Base-by-base conservation (phyloP, 345 rosid genomes). In the Ceriops decandra region DNA sequence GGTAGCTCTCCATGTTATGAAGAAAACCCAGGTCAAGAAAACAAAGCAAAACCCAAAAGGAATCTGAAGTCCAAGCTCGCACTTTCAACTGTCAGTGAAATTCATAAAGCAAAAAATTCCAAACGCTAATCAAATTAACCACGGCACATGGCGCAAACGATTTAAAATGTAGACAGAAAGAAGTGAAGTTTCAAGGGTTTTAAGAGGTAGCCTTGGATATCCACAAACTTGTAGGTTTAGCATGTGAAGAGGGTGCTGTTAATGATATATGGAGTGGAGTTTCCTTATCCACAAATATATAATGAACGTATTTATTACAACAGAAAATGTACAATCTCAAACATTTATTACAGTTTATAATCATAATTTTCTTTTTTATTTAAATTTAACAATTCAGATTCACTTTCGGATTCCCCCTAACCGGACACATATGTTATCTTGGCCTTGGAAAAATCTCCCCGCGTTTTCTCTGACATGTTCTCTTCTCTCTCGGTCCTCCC, bases 1-100 rank as follows among this genome's bases (percentile, higher is more conserved):
- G 80, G 75, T 76, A 85, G 56, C 51, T 60, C 57, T 86, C 96
- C 96, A 88, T 92, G 6, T 47, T 16, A 7, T 20, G 47, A 53
- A 22, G 0, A 22, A 69, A 59, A 5, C 17, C 8, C n/a, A 28
- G 20, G 7, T 16, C 6, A n/a, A 63, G 19, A 30, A 32, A 57
- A 36, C 62, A 60, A 61, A 59, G 17, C 0, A 56, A 9, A 74
- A 57, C 24, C 46, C 67, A 69, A 54, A 36, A 73, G 5, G 2
- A 30, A 35, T 8, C 38, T 3, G 49, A 42, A 42, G 2, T 42
- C 46, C 22, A 46, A 20, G 2, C 36, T 33, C 9, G 7, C 33
- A 3, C 15, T 10, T 4, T 42, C 22, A 63, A 26, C 15, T 1
- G 22, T 0, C 33, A 11, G 57, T 19, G 20, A 58, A 57, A 63